These are phyloP conservation scores for Yamadazyma sp. DNA, from an alignment of 1,139 yeast genomes.

Conservation along the genomic window DNA sequence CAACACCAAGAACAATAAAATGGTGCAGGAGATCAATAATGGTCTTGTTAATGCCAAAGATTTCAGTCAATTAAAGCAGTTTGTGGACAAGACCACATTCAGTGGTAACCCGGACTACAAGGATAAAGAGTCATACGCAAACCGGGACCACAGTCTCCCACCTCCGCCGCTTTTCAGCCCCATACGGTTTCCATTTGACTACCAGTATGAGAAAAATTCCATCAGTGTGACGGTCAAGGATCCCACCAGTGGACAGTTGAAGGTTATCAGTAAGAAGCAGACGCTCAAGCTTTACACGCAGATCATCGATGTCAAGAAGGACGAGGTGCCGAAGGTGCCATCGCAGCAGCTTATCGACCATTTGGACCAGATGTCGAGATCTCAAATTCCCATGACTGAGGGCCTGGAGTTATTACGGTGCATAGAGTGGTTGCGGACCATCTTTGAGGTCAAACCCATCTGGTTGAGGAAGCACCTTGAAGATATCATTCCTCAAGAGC, in stretches of 20 bases:
- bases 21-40: constrained; percentile 36
- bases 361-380: constrained; percentile 23
- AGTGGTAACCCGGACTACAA: constrained; percentile 33
- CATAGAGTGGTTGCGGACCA: constrained; percentile 48
- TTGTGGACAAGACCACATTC: constrained; percentile 39
- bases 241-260: constrained; percentile 61
- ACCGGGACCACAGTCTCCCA: constrained; percentile 63
- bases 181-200: constrained; percentile 72
- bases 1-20: constrained; percentile 55
- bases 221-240: constrained; percentile 59
- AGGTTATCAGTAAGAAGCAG: constrained; percentile 37
- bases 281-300: constrained; percentile 49
- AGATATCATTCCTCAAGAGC: constrained; percentile 53
- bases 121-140: constrained; percentile 26
- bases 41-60: constrained; percentile 25
- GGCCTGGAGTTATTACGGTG: constrained; percentile 43
- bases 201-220: constrained; percentile 42
- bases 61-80: constrained; percentile 39
- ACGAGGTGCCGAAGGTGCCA: constrained; percentile 31
- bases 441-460: constrained; percentile 73
- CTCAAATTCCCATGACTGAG: constrained; percentile 25
- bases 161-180: constrained; percentile 88
- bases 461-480: constrained; percentile 83
- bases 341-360: constrained; percentile 39
- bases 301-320: constrained; percentile 34